Conservation (phyloP, 1,284 basidiomycete species). For the Coniferiporia weirii region DNA sequence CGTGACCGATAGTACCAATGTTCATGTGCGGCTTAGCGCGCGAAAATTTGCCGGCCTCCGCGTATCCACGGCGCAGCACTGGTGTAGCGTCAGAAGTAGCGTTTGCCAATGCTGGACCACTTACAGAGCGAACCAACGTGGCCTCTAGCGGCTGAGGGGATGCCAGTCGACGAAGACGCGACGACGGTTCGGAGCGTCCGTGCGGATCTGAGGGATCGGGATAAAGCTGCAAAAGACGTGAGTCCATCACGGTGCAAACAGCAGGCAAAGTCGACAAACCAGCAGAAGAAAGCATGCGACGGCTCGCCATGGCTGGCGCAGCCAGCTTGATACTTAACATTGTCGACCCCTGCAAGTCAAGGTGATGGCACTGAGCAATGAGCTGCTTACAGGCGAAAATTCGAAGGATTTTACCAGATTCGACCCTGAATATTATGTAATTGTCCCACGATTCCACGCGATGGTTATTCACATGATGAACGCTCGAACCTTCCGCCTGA, state of each 20-base stretch:
- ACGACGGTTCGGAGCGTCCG: constrained; percentile 3
- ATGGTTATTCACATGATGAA: neutral
- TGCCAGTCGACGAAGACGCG: constrained; percentile 28
- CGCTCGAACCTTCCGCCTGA: neutral
- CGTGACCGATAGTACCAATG: constrained; percentile 93
- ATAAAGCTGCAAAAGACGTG: constrained; percentile 18
- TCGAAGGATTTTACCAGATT: constrained; percentile 5
- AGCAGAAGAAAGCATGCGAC: constrained; percentile 10
- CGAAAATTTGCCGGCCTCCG: constrained; percentile 73
- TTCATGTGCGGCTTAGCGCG: constrained; percentile 95
- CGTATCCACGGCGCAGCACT: constrained; percentile 59
- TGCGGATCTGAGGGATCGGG: constrained; percentile 16
- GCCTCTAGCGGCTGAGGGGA: constrained; percentile 11
- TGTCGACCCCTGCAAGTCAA: constrained; percentile 20
- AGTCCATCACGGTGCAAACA: neutral
- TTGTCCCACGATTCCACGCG: constrained; percentile 8
- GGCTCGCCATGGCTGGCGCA: constrained; percentile 39
- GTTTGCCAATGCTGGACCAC: neutral
- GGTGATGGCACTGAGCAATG: constrained; percentile 15
- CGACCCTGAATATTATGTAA: constrained; percentile 3
- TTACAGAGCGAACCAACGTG: constrained; percentile 9
- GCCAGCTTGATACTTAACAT: constrained; percentile 43
- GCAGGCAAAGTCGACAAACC: constrained; percentile 3
- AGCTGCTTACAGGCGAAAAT: neutral
- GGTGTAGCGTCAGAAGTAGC: neutral